phyloP scores from a whole-genome alignment of 441 rosid species.

The Theobroma grandiflorum region DNA sequence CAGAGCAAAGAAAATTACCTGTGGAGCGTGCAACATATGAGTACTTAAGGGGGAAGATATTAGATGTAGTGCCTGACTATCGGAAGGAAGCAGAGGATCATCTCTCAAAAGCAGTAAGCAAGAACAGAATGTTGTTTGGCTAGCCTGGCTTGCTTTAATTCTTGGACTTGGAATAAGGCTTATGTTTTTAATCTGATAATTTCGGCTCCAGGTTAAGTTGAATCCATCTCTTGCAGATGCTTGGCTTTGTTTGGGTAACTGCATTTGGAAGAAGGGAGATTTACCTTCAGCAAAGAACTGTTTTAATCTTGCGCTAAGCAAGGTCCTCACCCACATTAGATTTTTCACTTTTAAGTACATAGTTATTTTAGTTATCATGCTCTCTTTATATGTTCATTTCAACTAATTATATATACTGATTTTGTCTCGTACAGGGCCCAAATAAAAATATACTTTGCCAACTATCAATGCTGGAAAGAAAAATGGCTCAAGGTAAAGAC shows the following conservation, averaged over 20 bases:
- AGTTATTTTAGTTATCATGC: neutral
- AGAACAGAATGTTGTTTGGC: neutral
- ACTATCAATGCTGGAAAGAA: constrained; percentile 81
- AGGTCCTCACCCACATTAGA: constrained; percentile 42
- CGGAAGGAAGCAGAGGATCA: constrained; percentile 84
- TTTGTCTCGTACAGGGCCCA: constrained; percentile 54
- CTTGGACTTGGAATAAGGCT: constrained; percentile 22
- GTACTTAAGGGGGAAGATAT: constrained; percentile 67
- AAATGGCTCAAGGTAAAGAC: constrained; percentile 64
- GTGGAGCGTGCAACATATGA: constrained; percentile 59
- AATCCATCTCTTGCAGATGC: constrained; percentile 85
- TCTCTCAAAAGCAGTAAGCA: constrained; percentile 79
- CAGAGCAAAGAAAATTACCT: constrained; percentile 65
- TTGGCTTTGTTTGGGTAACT: constrained; percentile 73
- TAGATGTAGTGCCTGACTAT: constrained; percentile 78
- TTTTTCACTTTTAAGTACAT: neutral
- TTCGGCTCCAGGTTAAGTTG: constrained; percentile 67
- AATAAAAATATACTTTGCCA: constrained; percentile 74
- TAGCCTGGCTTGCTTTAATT: constrained; percentile 26
- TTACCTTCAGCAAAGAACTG: constrained; percentile 69
- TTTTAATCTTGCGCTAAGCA: constrained; percentile 75
- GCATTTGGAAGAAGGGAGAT: constrained; percentile 90
- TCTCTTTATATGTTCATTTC: constrained; percentile 4
- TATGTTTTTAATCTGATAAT: constrained; percentile 31
- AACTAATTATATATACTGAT: constrained; percentile 9